Evolutionary conservation across 2,329 filamentous ascomycete species (phyloP).

Genomic region (Cadophora luteo-olivacea): DNA sequence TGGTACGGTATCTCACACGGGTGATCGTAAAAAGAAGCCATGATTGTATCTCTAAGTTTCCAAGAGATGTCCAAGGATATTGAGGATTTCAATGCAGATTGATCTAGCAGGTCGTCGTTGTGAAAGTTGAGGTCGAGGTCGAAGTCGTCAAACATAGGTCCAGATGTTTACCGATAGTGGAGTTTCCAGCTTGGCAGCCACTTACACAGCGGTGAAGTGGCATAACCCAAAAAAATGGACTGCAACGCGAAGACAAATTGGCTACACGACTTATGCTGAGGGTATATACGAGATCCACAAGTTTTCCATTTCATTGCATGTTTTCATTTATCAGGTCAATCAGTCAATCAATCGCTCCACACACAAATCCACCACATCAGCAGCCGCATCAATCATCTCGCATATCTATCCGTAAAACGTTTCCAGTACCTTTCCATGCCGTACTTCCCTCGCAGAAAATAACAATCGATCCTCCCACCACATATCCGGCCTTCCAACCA

Average conservation of each 20-base stretch:
- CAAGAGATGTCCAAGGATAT: no score
- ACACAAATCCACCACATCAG: constrained; percentile 3
- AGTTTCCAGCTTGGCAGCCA: no score
- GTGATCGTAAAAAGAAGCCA: neutral
- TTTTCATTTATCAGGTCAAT: constrained; percentile 17
- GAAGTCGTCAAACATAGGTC: no score
- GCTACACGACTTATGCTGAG: no score
- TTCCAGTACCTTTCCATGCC: neutral
- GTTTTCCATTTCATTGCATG: constrained; percentile 14
- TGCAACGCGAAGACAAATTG: no score
- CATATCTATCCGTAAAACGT: constrained; percentile 12
- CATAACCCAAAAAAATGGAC: no score
- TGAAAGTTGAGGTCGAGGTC: no score
- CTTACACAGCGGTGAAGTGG: no score
- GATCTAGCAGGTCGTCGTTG: no score
- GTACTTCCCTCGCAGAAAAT: neutral
- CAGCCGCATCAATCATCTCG: constrained; percentile 10
- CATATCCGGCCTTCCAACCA: neutral
- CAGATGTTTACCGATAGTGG: no score
- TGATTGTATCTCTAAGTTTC: neutral
- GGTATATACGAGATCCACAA: neutral
- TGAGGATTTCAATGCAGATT: no score
- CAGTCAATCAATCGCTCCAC: constrained; percentile 11
- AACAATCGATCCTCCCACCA: constrained; percentile 10
- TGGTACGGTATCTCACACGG: neutral